Conservation (phyloP, 257 asterid species). For the Nicotiana sylvestris region DNA sequence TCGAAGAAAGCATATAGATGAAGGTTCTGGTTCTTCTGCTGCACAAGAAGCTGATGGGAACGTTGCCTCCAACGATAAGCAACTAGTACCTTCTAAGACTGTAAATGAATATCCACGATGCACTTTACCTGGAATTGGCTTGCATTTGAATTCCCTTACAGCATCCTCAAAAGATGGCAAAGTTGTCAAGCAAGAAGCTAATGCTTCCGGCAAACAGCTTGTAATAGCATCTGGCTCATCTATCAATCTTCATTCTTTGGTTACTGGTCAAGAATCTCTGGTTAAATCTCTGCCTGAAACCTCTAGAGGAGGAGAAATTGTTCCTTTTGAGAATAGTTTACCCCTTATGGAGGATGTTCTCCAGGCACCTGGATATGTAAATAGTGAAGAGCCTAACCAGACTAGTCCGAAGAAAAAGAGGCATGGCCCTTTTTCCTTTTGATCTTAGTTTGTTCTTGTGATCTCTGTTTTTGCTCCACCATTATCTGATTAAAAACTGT, state of each 20-base stretch:
- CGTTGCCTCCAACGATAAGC: slow-evolving; percentile 30
- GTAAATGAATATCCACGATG: slow-evolving; percentile 42
- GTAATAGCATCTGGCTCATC: slow-evolving; percentile 54
- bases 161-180: slow-evolving; percentile 59
- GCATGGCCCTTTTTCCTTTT: slow-evolving; percentile 26
- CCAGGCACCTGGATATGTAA: slow-evolving; percentile 33
- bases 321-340: slow-evolving; percentile 32
- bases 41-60: slow-evolving; percentile 36
- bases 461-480: neutral
- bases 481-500: slow-evolving; percentile 17
- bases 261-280: slow-evolving; percentile 35
- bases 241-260: slow-evolving; percentile 34
- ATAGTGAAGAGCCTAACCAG: slow-evolving; percentile 56
- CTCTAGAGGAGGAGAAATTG: slow-evolving; percentile 37
- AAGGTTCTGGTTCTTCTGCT: slow-evolving; percentile 38
- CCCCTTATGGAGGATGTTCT: slow-evolving; percentile 39
- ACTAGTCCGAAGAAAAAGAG: slow-evolving; percentile 90
- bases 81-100: slow-evolving; percentile 21
- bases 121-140: slow-evolving; percentile 77
- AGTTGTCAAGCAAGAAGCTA: slow-evolving; percentile 43
- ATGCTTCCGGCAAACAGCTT: slow-evolving; percentile 46
- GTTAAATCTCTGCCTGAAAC: slow-evolving; percentile 25
- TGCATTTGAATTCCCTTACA: slow-evolving; percentile 88
- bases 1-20: slow-evolving; percentile 53
- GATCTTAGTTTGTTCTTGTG: neutral